A percentile compares a stretch with the other conserved stretches of the same genome.
phyloP scores from a whole-genome alignment of 2,329 filamentous ascomycete genomes.

The Thyridium curvatum region DNA sequence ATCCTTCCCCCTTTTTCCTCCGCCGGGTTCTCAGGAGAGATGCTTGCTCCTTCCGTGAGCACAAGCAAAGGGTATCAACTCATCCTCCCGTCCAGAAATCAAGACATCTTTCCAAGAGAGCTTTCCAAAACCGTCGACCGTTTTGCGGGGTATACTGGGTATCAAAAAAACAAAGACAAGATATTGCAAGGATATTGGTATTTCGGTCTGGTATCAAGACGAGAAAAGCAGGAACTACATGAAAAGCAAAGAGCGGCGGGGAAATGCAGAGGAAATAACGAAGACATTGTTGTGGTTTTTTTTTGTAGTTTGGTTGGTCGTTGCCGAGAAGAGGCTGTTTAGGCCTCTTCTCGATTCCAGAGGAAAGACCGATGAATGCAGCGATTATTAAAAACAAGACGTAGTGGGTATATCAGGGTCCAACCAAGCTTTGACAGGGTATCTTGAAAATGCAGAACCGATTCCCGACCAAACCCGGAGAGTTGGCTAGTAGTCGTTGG shows the following conservation, averaged over 20 bases:
- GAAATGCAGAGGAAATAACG: too few relatives aligned
- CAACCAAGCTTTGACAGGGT: constrained; percentile 37
- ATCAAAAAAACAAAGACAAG: constrained; percentile 5
- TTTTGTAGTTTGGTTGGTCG: too few relatives aligned
- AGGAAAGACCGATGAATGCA: too few relatives aligned
- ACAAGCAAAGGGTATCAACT: too few relatives aligned
- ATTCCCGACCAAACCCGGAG: constrained; percentile 33
- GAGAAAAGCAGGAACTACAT: too few relatives aligned
- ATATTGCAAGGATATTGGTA: constrained; percentile 1
- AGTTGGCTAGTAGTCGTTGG: constrained; percentile 10
- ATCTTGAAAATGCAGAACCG: constrained; percentile 53
- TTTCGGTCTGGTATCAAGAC: constrained; percentile 3
- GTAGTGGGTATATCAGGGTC: not conserved
- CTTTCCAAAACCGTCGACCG: constrained; percentile 1
- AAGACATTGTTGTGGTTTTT: too few relatives aligned
- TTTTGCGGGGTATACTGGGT: constrained; percentile 5
- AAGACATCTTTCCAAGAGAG: not conserved
- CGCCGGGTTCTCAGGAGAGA: too few relatives aligned
- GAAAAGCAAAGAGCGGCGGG: too few relatives aligned
- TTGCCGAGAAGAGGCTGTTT: too few relatives aligned
- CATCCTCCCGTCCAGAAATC: not conserved
- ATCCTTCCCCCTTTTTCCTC: too few relatives aligned
- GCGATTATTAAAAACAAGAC: constrained; percentile 1
- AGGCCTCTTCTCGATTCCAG: too few relatives aligned
- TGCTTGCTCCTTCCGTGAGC: too few relatives aligned